Conservation (phyloP, 2,329 filamentous ascomycete genomes). For the Paraphoma sp. region DNA sequence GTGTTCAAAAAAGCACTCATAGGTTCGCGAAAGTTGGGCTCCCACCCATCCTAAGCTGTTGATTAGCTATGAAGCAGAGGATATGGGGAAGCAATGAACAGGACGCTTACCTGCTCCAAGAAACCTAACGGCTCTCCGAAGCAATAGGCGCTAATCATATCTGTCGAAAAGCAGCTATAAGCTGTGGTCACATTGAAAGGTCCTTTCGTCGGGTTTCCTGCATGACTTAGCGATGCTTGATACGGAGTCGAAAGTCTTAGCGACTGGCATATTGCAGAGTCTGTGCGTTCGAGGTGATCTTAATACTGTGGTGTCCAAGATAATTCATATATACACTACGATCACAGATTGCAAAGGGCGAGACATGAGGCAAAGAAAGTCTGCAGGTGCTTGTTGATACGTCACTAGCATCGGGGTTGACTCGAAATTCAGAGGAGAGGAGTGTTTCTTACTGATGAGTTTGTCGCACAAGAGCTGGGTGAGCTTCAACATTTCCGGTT, state of each 20-base stretch:
- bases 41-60: conserved; percentile 2
- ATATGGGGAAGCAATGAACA: too few species aligned
- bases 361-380: too few species aligned
- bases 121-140: conserved; percentile 6
- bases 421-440: too few species aligned
- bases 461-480: not conserved
- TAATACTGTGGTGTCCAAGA: too few species aligned
- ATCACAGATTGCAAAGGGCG: too few species aligned
- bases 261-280: too few species aligned
- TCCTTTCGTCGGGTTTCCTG: conserved; percentile 15
- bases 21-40: conserved; percentile 2
- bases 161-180: conserved; percentile 4
- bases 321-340: too few species aligned
- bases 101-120: not conserved
- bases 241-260: too few species aligned
- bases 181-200: conserved; percentile 13
- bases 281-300: too few species aligned
- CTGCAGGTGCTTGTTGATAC: too few species aligned
- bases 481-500: conserved; percentile 1
- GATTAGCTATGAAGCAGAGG: not conserved
- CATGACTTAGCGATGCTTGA: not conserved
- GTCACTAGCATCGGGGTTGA: too few species aligned
- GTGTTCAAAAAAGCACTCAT: conserved; percentile 1
- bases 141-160: conserved; percentile 3
- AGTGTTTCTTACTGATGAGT: conserved; percentile 1